phyloP scores from a whole-genome alignment of 257 asterid genomes.

The Solanum verrucosum region DNA sequence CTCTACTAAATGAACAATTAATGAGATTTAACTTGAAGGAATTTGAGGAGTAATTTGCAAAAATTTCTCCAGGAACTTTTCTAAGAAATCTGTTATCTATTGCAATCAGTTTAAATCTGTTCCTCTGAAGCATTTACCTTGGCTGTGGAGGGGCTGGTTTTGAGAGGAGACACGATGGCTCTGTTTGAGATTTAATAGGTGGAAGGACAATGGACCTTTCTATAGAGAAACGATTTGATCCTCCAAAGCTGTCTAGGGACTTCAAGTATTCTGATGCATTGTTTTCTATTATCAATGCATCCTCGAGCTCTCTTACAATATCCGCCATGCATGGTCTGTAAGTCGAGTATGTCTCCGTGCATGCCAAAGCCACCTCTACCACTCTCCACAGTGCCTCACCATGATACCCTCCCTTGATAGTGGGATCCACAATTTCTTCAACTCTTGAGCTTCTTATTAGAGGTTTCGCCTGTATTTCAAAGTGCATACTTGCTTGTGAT shows the following conservation, averaged over 20 bases:
- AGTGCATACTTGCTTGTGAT: background rate
- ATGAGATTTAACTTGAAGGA: background rate
- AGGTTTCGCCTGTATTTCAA: conserved; percentile 54
- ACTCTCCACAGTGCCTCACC: conserved; percentile 57
- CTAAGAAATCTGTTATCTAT: background rate
- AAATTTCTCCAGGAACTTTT: background rate
- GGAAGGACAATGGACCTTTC: conserved; percentile 60
- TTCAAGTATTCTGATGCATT: conserved; percentile 47
- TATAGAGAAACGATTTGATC: conserved; percentile 68
- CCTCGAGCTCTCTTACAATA: conserved; percentile 88
- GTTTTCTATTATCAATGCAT: conserved; percentile 61
- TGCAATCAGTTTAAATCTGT: background rate
- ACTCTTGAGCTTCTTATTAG: conserved; percentile 64
- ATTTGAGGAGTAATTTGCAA: background rate
- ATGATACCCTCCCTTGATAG: conserved; percentile 43
- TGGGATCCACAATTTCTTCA: conserved; percentile 47
- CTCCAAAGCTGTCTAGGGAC: conserved; percentile 49
- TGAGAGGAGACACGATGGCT: conserved; percentile 32
- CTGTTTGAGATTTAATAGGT: conserved; percentile 40
- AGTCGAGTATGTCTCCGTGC: conserved; percentile 75
- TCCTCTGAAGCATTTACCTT: conserved; percentile 20
- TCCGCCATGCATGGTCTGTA: conserved; percentile 79
- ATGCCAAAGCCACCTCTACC: conserved; percentile 80
- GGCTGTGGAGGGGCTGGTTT: conserved; percentile 65
- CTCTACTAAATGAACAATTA: background rate